phyloP scores from a whole-genome alignment of 257 asterid genomes.

The Osmanthus fragrans region DNA sequence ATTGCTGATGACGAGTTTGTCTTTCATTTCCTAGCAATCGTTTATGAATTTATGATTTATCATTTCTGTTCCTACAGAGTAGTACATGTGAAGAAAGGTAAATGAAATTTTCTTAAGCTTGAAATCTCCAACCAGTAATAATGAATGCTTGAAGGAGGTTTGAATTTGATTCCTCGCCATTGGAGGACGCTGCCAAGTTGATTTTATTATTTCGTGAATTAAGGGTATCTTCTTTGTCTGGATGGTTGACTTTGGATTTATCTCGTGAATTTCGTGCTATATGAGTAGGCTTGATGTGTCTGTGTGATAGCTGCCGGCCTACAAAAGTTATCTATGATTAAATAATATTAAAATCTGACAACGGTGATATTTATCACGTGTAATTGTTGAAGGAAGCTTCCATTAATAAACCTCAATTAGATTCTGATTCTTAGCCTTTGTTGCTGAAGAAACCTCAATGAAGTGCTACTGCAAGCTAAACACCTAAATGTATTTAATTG shows the following conservation, averaged over 20 bases:
- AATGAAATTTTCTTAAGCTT: not conserved
- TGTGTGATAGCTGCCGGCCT: slow-evolving; percentile 37
- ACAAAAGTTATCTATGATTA: slow-evolving; percentile 26
- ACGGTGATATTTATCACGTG: not conserved
- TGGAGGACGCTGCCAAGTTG: slow-evolving; percentile 1
- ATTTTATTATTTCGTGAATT: slow-evolving; percentile 10
- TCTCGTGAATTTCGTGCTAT: not conserved
- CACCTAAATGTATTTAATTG: no score
- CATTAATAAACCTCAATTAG: slow-evolving; percentile 8
- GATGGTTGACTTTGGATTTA: slow-evolving; percentile 21
- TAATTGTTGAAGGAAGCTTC: slow-evolving; percentile 27
- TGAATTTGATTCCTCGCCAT: slow-evolving; percentile 15
- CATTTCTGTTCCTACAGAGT: not conserved
- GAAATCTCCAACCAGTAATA: slow-evolving; percentile 11
- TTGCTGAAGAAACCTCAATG: not conserved
- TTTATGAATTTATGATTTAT: not conserved
- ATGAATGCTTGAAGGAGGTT: slow-evolving; percentile 21
- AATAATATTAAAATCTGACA: slow-evolving; percentile 14
- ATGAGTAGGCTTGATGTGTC: slow-evolving; percentile 21
- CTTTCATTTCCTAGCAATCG: not conserved
- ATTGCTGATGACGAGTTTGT: not conserved
- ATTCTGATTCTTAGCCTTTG: not conserved
- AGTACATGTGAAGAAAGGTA: not conserved
- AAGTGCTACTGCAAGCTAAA: no score
- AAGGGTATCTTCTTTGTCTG: slow-evolving; percentile 21